Base-by-base conservation (phyloP, 1,284 basidiomycete genomes). In the Irpex sp. region DNA sequence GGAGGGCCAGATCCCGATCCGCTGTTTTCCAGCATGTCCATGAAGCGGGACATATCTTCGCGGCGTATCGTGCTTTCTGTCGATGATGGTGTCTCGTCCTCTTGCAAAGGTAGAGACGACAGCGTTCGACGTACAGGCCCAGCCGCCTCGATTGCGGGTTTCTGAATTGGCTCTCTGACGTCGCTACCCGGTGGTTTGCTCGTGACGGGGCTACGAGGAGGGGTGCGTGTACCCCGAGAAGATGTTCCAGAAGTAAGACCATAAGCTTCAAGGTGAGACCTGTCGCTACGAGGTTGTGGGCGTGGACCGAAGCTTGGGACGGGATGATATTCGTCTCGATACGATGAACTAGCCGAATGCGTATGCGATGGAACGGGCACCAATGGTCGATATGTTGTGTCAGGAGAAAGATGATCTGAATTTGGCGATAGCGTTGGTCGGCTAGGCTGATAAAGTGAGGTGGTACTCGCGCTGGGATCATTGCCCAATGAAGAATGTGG, bases 401-500 rank as follows among this genome's bases (percentile, higher is more conserved):
- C 64, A 6, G 61, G 58, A 5, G 64, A 61, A 36, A 59, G 57
- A 21, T 58, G 31, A 15, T 69, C 67, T n/a, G 54, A 55, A 36
- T 66, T 69, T 11, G 62, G 65, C 21, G 69, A 67, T 57, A 65
- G 61, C n/a, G 65, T 13, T n/a, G 15, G 15, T 7, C 67, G 59
- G 31, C 36, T 38, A 15, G 64, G 49, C 6, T 63, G 58, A 38
- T 70, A 67, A 34, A 85, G 82, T 6, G 85, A 83, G 17, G 76
- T 72, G n/a, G 76, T 68, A 15, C 21, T 36, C 11, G n/a, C n/a
- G 13, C 15, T 26, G 26, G 79, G 69, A 15, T 63, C 65, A 65
- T 83, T 81, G 61, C 81, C 82, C 57, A 81, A 69, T 13, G 87
- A 84, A 48, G 88, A 88, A 59, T 79, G 82, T 1, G 88, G 85